Evolutionary conservation across 1,284 basidiomycete genomes (phyloP).

Genomic region (Puccinia horiana): DNA sequence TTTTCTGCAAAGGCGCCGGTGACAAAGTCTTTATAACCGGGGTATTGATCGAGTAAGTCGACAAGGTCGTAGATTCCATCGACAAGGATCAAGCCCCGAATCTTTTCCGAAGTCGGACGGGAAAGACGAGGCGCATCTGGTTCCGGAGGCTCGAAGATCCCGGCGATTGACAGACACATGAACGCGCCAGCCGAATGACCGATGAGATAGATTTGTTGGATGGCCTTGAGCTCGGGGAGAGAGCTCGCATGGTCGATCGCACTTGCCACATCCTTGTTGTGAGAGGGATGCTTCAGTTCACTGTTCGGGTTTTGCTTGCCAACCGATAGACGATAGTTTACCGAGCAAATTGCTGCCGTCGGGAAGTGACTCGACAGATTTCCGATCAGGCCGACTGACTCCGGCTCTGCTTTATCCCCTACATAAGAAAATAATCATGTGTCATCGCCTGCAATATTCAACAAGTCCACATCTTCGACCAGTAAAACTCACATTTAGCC

Average conservation of each 20-base stretch:
- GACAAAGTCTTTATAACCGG: constrained; percentile 32
- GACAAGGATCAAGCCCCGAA: constrained; percentile 23
- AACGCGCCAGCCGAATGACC: constrained; percentile 49
- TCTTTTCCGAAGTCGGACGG: neutral
- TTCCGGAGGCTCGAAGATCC: neutral
- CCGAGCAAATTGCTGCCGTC: constrained; percentile 21
- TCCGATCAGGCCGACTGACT: constrained; percentile 21
- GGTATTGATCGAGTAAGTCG: constrained; percentile 37
- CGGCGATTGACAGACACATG: constrained; percentile 34
- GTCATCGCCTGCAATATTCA: neutral
- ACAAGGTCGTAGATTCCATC: constrained; percentile 45
- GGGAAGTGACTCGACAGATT: constrained; percentile 20
- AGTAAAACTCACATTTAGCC: neutral
- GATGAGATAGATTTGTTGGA: constrained; percentile 19
- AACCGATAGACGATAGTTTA: constrained; percentile 47
- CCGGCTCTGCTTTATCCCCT: constrained; percentile 44
- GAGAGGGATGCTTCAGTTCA: constrained; percentile 27
- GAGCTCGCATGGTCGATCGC: constrained; percentile 14
- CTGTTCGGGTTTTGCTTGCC: neutral
- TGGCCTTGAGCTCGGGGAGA: neutral
- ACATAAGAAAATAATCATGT: neutral
- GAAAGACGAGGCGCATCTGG: neutral
- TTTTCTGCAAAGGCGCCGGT: neutral
- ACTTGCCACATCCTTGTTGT: constrained; percentile 20
- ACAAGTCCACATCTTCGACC: neutral